phyloP scores from a whole-genome alignment of 2,329 filamentous ascomycete genomes.

The Apiospora pterosperma region DNA sequence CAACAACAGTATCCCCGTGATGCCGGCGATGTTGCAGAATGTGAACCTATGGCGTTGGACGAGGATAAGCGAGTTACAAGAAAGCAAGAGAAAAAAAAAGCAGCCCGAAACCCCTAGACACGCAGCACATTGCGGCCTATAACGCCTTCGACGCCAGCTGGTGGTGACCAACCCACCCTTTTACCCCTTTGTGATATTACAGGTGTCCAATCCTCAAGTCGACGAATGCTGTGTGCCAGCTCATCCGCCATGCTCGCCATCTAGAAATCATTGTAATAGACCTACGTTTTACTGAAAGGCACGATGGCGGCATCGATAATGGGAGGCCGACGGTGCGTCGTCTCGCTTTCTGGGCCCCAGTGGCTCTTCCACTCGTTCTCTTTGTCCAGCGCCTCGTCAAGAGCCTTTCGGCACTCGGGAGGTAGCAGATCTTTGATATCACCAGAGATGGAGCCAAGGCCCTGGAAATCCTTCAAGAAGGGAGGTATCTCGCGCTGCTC shows the following conservation, averaged over 20 bases:
- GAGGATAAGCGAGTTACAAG: not conserved
- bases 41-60: too few relatives aligned
- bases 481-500: constrained; percentile 40
- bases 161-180: not conserved
- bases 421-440: constrained; percentile 66
- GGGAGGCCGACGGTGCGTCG: constrained; percentile 48
- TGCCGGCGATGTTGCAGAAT: not conserved
- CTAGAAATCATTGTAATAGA: too few relatives aligned
- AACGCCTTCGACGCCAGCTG: not conserved
- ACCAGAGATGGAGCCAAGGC: constrained; percentile 60
- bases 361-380: constrained; percentile 70
- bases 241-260: not conserved
- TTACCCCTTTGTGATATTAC: not conserved
- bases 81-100: not conserved
- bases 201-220: not conserved
- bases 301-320: constrained; percentile 64
- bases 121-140: not conserved
- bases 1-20: not conserved
- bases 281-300: constrained; percentile 45
- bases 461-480: constrained; percentile 52
- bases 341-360: constrained; percentile 68
- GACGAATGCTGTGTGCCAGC: not conserved
- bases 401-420: constrained; percentile 67
- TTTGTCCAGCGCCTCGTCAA: constrained; percentile 61
- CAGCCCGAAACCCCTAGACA: not conserved